phyloP scores from a whole-genome alignment of 2,329 filamentous ascomycete genomes.

The Pseudogymnoascus sp. region DNA sequence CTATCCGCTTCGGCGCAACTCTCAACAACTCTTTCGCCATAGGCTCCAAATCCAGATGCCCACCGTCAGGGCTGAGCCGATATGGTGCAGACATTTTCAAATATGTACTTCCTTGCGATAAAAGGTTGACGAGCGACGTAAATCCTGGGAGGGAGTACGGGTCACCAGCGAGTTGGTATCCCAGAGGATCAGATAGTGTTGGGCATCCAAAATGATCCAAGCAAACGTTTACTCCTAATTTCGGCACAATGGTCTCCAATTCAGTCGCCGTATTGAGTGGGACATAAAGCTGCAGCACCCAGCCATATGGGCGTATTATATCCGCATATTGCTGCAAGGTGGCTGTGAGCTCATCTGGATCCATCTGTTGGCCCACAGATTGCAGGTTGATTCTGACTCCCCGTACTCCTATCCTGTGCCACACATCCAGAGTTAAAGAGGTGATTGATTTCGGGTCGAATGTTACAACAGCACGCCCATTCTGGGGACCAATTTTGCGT shows the following conservation, averaged over 20 bases:
- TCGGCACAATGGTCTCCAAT: constrained; percentile 41
- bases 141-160: constrained; percentile 43
- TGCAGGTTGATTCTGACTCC: constrained; percentile 52
- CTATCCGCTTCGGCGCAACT: constrained; percentile 35
- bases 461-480: constrained; percentile 46
- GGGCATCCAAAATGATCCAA: constrained; percentile 53
- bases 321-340: constrained; percentile 41
- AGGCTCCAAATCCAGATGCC: constrained; percentile 37
- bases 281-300: constrained; percentile 52
- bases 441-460: constrained; percentile 41
- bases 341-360: constrained; percentile 32
- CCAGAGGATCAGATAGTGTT: constrained; percentile 23
- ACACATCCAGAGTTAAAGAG: constrained; percentile 35
- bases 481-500: constrained; percentile 36
- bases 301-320: constrained; percentile 40
- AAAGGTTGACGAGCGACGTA: constrained; percentile 37
- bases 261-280: constrained; percentile 40
- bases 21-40: constrained; percentile 42
- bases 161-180: constrained; percentile 19
- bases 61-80: constrained; percentile 38
- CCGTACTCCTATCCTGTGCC: constrained; percentile 50
- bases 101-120: constrained; percentile 36
- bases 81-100: constrained; percentile 42
- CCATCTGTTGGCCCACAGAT: constrained; percentile 36
- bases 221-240: constrained; percentile 43